A percentile compares a stretch with the other conserved stretches of the same genome.
Evolutionary conservation across 2,329 filamentous ascomycete genomes (phyloP).

Genomic region (Zymoseptoria ardabiliae): DNA sequence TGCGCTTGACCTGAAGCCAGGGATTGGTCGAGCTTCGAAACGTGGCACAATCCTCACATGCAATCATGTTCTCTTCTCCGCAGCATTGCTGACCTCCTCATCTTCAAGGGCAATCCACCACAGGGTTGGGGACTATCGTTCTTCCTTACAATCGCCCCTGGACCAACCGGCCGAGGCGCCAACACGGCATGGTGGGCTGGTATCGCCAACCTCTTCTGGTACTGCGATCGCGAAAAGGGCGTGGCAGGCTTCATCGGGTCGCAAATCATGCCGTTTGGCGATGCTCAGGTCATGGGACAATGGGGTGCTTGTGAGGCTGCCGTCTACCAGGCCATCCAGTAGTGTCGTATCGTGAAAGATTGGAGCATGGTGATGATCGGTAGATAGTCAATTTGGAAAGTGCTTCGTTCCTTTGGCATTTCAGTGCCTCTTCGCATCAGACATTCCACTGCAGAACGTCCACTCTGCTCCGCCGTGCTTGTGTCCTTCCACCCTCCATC

Average conservation of each 20-base stretch:
- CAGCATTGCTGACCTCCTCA: background rate
- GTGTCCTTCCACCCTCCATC: background rate
- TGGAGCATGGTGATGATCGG: background rate
- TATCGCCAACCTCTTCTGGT: conserved; percentile 32
- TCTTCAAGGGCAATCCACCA: conserved; percentile 37
- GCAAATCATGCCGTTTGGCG: conserved; percentile 33
- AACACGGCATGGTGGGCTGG: conserved; percentile 32
- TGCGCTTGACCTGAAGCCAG: too few relatives aligned
- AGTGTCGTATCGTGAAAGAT: background rate
- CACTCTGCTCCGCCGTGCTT: background rate
- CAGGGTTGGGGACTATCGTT: conserved; percentile 57
- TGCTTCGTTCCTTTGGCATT: background rate
- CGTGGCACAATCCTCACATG: too few relatives aligned
- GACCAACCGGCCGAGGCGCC: conserved; percentile 28
- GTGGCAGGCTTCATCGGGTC: conserved; percentile 32
- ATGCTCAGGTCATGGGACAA: conserved; percentile 27
- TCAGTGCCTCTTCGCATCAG: background rate
- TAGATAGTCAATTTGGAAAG: background rate
- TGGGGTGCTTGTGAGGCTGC: conserved; percentile 29
- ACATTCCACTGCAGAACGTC: background rate
- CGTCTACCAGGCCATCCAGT: conserved; percentile 18
- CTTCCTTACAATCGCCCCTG: conserved; percentile 29
- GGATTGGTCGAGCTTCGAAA: too few relatives aligned
- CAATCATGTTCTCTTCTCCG: background rate
- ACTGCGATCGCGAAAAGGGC: conserved; percentile 32